Evolutionary conservation across 73 alveolate species (phyloP).

Genomic region (Effrenium voratum): DNA sequence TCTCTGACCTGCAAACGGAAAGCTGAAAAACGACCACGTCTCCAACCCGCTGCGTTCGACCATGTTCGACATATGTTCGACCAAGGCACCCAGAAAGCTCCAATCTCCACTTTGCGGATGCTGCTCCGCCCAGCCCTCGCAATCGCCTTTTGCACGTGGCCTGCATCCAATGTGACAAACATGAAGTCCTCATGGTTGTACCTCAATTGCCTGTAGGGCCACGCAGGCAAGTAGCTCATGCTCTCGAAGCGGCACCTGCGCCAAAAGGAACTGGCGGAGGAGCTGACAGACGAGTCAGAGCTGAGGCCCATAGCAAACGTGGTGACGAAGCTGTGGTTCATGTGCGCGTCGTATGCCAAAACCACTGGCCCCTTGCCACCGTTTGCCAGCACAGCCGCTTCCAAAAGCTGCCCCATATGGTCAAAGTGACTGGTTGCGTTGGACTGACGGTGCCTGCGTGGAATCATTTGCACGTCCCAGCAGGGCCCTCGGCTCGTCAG

Average conservation of each 20-base stretch:
- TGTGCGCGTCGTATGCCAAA: neutral
- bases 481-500: neutral
- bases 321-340: neutral
- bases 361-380: neutral
- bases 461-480: conserved; percentile 4
- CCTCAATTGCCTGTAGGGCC: neutral
- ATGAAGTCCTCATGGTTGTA: neutral
- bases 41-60: too few relatives aligned
- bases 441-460: neutral
- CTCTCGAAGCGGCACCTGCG: neutral
- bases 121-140: neutral
- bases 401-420: neutral
- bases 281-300: neutral
- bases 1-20: too few relatives aligned
- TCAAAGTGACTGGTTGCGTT: neutral
- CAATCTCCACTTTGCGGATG: neutral
- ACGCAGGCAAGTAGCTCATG: neutral
- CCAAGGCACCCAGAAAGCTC: neutral
- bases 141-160: conserved; percentile 15
- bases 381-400: neutral
- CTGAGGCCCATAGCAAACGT: neutral
- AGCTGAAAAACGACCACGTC: too few relatives aligned
- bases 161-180: conserved; percentile 1
- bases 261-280: neutral
- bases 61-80: neutral